Base-by-base conservation (phyloP, 768 basidiomycete genomes). In the Xanthoconium stramineum region DNA sequence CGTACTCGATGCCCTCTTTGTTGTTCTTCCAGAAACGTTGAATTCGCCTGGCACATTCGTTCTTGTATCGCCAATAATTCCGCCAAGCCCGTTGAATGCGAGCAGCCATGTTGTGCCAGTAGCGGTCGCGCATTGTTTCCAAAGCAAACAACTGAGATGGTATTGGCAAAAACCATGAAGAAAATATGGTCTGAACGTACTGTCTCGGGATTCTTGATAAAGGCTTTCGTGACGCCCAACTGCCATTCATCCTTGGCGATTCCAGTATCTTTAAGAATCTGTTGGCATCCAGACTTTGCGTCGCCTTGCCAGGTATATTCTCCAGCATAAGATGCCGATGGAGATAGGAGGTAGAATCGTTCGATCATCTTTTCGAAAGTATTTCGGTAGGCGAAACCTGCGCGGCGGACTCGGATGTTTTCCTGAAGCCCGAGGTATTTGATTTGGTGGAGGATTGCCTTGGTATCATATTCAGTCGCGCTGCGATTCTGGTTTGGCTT, bases 351-450 rank as follows among this genome's bases (percentile, higher is more conserved):
- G 70, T 98, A 99, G 74, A 99, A 99, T 58, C 97, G 82, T 71
- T 98, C 94, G 38, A 99, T 91, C 91, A 99, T 94, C 78, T 98
- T 98, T 72, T 96, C 92, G 66, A 99, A 99, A 1, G 96, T 94
- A 64, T 98, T 98, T 57, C 97, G 78, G 72, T 99, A 99, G 0
- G 97, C 97, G 69, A 99, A 99, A 47, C 97, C 97, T 24, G 97
- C 97, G 57, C 97, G 83, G 53, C 97, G 88, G 42, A 99, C 94
- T 46, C 97, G 86, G 52, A 99, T 98, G 68, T 99, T 99, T 73
- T 99, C 97, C 71, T 99, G 94, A 53, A 99, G 75, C 67, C 97
- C 97, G 40, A 99, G 87, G 70, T 99, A 99, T 72, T 99, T 98
- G 78, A 99, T 94, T 74, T 99, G 97, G 76, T 99, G 97, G 42